Base-by-base conservation (phyloP, 768 basidiomycete species). In the Jaapia argillacea region DNA sequence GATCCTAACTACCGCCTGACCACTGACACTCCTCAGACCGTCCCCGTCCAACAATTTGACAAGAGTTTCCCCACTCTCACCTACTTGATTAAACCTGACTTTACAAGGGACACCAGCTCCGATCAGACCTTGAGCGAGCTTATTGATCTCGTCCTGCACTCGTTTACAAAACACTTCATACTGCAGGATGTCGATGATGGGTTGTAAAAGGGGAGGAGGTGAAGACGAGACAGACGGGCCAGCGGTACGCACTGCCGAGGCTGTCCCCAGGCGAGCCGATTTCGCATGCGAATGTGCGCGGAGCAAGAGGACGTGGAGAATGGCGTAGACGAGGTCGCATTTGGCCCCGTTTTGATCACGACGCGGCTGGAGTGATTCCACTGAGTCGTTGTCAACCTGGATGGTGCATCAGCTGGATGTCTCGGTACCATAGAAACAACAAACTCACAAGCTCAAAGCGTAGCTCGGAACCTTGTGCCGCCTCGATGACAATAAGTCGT, bases 141-240 rank as follows among this genome's bases (percentile, higher is more conserved):
- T 72, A 31, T 63, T 58, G 25, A 90, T 58, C 61, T 86, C 82
- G 1, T 57, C 44, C 48, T 73, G 70, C 38, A 89, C 66, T 46
- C 78, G 69, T 46, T 68, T 58, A 54, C 81, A 83, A 57, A 91
- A 88, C 21, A 75, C 74, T 51, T 75, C 74, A 55, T 90, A 91
- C 59, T 89, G 88, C 33, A 90, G 60, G 24, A 88, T 52, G 55
- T 89, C 85, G 47, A 89, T 79, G 48, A 89, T 66, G 0, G 84
- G 84, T 31, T 80, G 82, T 13, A 91, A 69, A 27, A 89, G 59
- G 2, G 68, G 66, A 13, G 75, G 72, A n/a, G 66, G 40, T 5
- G 51, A 46, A 4, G 50, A 27, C 27, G 47, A 39, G 7, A 33
- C 26, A 43, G 12, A 61, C 24, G 41, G 51, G 23, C 28, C 52